Evolutionary conservation across 345 rosid genomes (phyloP).

Genomic region (Bruguiera parviflora): DNA sequence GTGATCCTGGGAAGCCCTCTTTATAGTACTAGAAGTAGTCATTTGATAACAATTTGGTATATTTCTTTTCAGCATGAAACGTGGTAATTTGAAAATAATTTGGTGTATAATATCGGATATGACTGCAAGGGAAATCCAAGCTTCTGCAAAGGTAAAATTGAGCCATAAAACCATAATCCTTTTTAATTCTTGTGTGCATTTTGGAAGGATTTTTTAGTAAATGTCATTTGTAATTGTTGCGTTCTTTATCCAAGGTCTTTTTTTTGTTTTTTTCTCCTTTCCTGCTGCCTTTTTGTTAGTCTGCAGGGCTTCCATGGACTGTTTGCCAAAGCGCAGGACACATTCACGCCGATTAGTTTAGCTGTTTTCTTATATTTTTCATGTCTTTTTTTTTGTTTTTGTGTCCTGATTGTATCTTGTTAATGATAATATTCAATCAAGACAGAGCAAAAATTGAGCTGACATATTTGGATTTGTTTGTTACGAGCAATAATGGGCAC

Average conservation of each 20-base stretch:
- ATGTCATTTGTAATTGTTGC: not conserved
- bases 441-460: too few relatives aligned
- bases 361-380: conserved; percentile 25
- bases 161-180: too few relatives aligned
- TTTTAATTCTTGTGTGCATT: not conserved
- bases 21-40: too few relatives aligned
- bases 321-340: conserved; percentile 87
- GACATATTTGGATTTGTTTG: too few relatives aligned
- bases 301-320: conserved; percentile 95
- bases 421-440: not conserved
- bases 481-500: too few relatives aligned
- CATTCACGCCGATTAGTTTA: conserved; percentile 87
- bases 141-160: conserved; percentile 62
- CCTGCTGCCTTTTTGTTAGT: conserved; percentile 32
- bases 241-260: not conserved
- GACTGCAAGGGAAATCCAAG: conserved; percentile 91
- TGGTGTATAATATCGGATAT: conserved; percentile 37
- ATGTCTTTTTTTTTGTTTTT: conserved; percentile 6
- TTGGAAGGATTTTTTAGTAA: too few relatives aligned
- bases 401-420: not conserved
- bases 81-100: too few relatives aligned
- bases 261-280: not conserved
- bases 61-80: too few relatives aligned
- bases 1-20: too few relatives aligned
- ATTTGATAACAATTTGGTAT: too few relatives aligned